Percentiles rank a stretch among this genome's conserved stretches.
Evolutionary conservation across 1,284 basidiomycete species (phyloP).

Genomic region (Pascua guehoae): DNA sequence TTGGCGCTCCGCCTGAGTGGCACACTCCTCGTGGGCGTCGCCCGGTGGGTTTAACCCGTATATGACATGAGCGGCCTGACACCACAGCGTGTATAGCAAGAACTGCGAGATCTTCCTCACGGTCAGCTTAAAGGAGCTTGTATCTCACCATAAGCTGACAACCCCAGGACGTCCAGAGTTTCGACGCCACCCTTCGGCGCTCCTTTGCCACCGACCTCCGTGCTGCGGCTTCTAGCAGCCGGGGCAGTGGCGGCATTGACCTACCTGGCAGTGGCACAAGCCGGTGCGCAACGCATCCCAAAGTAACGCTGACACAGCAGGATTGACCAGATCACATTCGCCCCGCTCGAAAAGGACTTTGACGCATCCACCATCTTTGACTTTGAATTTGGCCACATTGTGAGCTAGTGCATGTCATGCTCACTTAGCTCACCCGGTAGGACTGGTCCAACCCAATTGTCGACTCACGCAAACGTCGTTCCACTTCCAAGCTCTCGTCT

Average conservation of each 20-base stretch:
- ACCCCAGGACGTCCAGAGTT: slow-evolving; percentile 30
- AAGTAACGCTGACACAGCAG: slow-evolving; percentile 18
- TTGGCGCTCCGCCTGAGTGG: slow-evolving; percentile 77
- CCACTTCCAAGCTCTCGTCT: slow-evolving; percentile 31
- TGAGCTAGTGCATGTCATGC: slow-evolving; percentile 11
- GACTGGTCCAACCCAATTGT: slow-evolving; percentile 35
- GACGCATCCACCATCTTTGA: slow-evolving; percentile 18
- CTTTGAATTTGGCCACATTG: slow-evolving; percentile 26
- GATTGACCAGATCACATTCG: slow-evolving; percentile 38
- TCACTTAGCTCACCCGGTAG: slow-evolving; percentile 13
- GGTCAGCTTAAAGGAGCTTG: slow-evolving; percentile 17
- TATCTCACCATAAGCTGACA: neutral
- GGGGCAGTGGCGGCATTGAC: slow-evolving; percentile 24
- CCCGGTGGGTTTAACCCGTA: slow-evolving; percentile 60
- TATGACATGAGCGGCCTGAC: neutral
- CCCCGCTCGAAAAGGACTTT: slow-evolving; percentile 15
- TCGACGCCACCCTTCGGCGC: slow-evolving; percentile 29
- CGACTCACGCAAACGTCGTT: slow-evolving; percentile 19
- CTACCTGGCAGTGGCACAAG: slow-evolving; percentile 33
- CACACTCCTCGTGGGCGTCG: slow-evolving; percentile 79
- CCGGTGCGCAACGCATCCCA: slow-evolving; percentile 20
- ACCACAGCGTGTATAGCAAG: slow-evolving; percentile 31
- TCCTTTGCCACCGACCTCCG: slow-evolving; percentile 23
- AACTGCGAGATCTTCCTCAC: slow-evolving; percentile 38
- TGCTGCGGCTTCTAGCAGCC: slow-evolving; percentile 1